phyloP scores from a whole-genome alignment of 148 eudicot species.

The Fagopyrum esculentum region DNA sequence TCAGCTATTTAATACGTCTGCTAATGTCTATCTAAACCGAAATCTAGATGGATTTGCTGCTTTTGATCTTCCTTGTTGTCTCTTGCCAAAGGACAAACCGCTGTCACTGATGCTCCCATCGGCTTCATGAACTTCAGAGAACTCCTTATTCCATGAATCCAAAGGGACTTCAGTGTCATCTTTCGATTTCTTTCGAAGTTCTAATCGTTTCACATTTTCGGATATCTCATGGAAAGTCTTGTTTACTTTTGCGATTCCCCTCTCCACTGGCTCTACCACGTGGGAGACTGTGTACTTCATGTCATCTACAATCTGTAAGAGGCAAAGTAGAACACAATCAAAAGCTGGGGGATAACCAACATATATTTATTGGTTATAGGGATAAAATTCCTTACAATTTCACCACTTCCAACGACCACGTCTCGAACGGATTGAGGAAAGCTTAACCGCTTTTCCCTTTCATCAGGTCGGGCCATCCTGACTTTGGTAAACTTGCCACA shows the following conservation, averaged over 20 bases:
- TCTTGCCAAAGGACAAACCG: constrained; percentile 47
- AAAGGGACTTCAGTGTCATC: constrained; percentile 77
- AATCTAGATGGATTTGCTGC: constrained; percentile 2
- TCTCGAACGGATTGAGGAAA: constrained; percentile 93
- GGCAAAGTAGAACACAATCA: neutral
- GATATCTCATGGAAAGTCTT: constrained; percentile 81
- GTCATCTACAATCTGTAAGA: constrained; percentile 75
- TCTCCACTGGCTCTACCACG: constrained; percentile 95
- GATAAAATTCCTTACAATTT: constrained; percentile 52
- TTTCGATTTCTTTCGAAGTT: constrained; percentile 58
- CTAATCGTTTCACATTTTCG: constrained; percentile 67
- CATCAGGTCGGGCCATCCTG: constrained; percentile 43
- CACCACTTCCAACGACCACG: constrained; percentile 95
- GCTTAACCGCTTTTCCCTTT: constrained; percentile 56
- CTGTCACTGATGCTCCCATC: constrained; percentile 89
- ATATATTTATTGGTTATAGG: neutral
- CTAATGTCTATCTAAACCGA: neutral
- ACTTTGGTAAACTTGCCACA: constrained; percentile 52
- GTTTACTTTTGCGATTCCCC: constrained; percentile 83
- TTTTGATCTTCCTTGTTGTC: constrained; percentile 19
- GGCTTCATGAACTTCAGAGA: constrained; percentile 46
- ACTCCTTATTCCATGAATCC: constrained; percentile 59
- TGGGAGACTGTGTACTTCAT: constrained; percentile 96
- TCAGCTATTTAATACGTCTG: neutral
- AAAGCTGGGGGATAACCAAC: neutral